Conservation (phyloP, 1,284 basidiomycete species). For the Ceratobasidium theobromae region DNA sequence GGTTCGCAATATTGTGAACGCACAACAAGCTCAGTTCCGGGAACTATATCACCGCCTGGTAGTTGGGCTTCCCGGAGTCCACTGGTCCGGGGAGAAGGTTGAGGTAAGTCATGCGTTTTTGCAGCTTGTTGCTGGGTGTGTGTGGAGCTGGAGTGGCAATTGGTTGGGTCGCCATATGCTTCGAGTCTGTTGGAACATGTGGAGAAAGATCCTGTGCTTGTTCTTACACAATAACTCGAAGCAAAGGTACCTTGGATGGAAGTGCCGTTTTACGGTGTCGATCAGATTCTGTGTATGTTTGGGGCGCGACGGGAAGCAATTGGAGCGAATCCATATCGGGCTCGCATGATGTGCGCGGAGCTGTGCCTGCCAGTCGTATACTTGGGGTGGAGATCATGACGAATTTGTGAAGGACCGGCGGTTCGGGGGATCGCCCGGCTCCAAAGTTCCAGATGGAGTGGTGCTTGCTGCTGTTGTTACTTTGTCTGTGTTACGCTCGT, state of each 20-base stretch:
- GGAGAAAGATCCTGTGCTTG: no score
- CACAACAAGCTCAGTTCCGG: slow-evolving; percentile 81
- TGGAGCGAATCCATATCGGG: slow-evolving; percentile 9
- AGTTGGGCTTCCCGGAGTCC: slow-evolving; percentile 71
- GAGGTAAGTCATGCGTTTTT: slow-evolving; percentile 13
- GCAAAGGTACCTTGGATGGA: no score
- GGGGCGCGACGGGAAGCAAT: not conserved
- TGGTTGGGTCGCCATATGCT: not conserved
- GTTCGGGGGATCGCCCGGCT: no score
- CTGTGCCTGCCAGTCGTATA: not conserved
- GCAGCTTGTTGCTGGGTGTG: slow-evolving; percentile 38
- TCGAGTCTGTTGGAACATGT: no score
- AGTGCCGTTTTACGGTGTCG: no score
- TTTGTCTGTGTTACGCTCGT: not conserved
- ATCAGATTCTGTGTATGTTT: no score
- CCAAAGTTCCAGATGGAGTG: not conserved
- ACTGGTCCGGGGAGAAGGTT: slow-evolving; percentile 55
- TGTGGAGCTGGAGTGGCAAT: slow-evolving; percentile 49
- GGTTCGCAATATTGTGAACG: slow-evolving; percentile 88
- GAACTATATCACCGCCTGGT: slow-evolving; percentile 82
- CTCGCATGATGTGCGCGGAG: not conserved
- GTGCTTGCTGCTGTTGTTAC: slow-evolving; percentile 4
- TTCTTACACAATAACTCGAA: no score
- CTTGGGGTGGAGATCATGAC: not conserved
- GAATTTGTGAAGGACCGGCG: not conserved